Evolutionary conservation across 73 alveolate genomes (phyloP).

Genomic region (Stentor coeruleus): DNA sequence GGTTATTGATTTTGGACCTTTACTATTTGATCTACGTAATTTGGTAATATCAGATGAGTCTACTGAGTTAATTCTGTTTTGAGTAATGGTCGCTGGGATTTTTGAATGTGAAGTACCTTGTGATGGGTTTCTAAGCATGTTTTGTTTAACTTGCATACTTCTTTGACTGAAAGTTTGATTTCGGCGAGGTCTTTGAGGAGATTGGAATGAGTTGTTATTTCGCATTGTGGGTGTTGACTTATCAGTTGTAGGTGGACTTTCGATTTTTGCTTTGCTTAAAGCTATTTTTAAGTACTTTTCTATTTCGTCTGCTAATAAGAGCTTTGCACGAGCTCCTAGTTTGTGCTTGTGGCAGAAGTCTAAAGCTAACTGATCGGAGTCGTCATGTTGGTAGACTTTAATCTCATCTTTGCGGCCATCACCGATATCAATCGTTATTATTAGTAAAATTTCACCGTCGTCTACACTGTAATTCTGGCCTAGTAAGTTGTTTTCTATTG

Average conservation of each 20-base stretch:
- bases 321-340: background rate
- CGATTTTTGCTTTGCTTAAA: background rate
- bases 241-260: background rate
- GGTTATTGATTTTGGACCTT: too few species aligned
- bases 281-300: background rate
- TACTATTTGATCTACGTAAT: too few species aligned
- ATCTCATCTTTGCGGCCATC: slow-evolving; percentile 7
- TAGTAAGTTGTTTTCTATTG: background rate
- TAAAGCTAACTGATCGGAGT: background rate
- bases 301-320: background rate
- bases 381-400: background rate
- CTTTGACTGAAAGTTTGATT: background rate
- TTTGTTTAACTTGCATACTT: background rate
- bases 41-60: too few species aligned
- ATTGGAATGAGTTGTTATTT: background rate
- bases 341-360: slow-evolving; percentile 1
- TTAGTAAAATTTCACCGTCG: background rate
- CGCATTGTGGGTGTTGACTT: too few species aligned
- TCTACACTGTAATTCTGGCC: background rate
- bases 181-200: background rate
- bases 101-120: too few species aligned
- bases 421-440: background rate
- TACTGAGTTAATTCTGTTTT: too few species aligned
- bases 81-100: too few species aligned
- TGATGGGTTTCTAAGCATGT: too few species aligned